These are phyloP conservation scores for Colletotrichum nymphaeae DNA, from an alignment of 2,329 filamentous ascomycete species.

Conservation along the genomic window DNA sequence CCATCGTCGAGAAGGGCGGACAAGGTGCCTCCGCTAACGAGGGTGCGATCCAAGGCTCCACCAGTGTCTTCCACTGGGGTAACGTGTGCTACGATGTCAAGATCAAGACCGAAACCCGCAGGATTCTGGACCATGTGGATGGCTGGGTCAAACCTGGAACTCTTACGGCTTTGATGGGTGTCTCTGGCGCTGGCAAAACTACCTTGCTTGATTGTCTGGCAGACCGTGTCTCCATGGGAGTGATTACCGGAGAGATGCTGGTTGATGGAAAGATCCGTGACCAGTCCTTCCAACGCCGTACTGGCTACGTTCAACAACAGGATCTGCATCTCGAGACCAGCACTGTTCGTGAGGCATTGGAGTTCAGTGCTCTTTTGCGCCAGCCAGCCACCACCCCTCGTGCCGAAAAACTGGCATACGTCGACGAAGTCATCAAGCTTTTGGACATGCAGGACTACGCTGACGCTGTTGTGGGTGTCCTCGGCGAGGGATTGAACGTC, in stretches of 20 bases:
- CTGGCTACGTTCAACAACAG: slow-evolving; percentile 75
- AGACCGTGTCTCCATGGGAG: slow-evolving; percentile 75
- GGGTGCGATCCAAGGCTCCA: slow-evolving; percentile 54
- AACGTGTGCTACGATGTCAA: slow-evolving; percentile 77
- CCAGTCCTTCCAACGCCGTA: slow-evolving; percentile 75
- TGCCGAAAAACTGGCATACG: slow-evolving; percentile 42
- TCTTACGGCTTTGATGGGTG: slow-evolving; percentile 70
- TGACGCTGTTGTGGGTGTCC: slow-evolving; percentile 76
- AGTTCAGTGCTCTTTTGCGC: slow-evolving; percentile 75
- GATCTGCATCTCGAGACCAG: slow-evolving; percentile 53
- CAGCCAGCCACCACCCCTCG: slow-evolving; percentile 68
- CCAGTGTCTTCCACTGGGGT: slow-evolving; percentile 75
- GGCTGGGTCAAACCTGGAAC: slow-evolving; percentile 80
- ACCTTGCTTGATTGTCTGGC: slow-evolving; percentile 71
- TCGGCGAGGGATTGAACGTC: slow-evolving; percentile 65
- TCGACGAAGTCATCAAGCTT: slow-evolving; percentile 45
- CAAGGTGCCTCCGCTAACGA: slow-evolving; percentile 11
- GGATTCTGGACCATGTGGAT: slow-evolving; percentile 74
- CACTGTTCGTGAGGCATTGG: slow-evolving; percentile 71
- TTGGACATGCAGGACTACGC: slow-evolving; percentile 70
- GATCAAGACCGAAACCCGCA: slow-evolving; percentile 69
- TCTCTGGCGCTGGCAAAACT: slow-evolving; percentile 50
- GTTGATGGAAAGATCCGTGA: slow-evolving; percentile 74
- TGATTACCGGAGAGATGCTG: slow-evolving; percentile 74
- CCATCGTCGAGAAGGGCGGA: slow-evolving; percentile 32